These are phyloP conservation scores for Aureobasidium sp. DNA, from an alignment of 2,329 filamentous ascomycete genomes.

Conservation along the genomic window DNA sequence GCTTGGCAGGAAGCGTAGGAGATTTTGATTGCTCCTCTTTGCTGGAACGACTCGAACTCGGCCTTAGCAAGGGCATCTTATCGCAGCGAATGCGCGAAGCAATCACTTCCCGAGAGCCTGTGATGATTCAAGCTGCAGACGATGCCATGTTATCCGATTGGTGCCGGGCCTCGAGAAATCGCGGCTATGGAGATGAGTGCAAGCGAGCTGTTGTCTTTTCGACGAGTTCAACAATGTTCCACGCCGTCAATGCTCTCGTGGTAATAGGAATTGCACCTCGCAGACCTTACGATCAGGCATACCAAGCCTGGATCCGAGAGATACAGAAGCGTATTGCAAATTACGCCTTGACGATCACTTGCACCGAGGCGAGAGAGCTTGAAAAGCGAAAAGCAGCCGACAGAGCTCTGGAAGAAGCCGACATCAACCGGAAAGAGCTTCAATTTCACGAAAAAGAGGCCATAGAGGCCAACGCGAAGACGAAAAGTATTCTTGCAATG, in stretches of 20 bases:
- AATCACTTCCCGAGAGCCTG: neutral
- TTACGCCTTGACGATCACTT: neutral
- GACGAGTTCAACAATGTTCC: neutral
- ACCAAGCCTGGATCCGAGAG: constrained; percentile 3
- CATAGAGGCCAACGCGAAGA: neutral
- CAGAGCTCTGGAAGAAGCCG: neutral
- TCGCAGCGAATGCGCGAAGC: neutral
- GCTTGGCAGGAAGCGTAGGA: neutral
- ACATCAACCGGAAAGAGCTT: neutral
- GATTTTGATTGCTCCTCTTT: neutral
- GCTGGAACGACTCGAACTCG: neutral
- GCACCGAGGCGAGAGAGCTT: neutral
- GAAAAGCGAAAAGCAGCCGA: neutral
- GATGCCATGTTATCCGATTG: neutral
- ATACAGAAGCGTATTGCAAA: neutral
- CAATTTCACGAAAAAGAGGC: neutral
- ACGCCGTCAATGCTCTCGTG: neutral
- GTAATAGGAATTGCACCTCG: constrained; percentile 13
- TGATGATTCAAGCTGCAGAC: neutral
- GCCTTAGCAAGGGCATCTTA: neutral
- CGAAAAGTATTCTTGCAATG: neutral
- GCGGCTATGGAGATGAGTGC: neutral
- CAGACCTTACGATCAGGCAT: constrained; percentile 8
- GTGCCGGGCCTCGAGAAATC: neutral
- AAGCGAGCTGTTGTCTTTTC: neutral